Conservation (phyloP, 2,329 filamentous ascomycete genomes). For the Nemania bipapillata region DNA sequence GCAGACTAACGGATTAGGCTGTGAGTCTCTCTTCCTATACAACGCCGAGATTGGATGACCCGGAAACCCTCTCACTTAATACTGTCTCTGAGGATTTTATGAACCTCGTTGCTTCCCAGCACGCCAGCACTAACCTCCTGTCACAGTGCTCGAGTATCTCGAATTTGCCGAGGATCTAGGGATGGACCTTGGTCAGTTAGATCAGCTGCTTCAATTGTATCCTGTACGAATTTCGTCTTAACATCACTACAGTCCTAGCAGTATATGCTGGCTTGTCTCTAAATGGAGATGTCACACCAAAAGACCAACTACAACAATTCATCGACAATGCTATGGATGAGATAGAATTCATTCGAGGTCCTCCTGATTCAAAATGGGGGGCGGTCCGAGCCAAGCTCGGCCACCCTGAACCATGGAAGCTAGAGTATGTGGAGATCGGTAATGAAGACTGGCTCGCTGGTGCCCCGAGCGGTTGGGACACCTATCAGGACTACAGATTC, state of each 20-base stretch:
- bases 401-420: constrained; percentile 68
- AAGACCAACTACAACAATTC: constrained; percentile 64
- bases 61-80: background rate
- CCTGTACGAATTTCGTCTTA: background rate
- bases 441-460: constrained; percentile 73
- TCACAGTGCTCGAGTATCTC: constrained; percentile 66
- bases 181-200: constrained; percentile 60
- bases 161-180: constrained; percentile 69
- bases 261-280: constrained; percentile 69
- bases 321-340: constrained; percentile 71
- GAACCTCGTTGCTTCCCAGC: background rate
- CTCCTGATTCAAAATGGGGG: constrained; percentile 65
- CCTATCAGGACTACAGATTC: constrained; percentile 67
- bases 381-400: constrained; percentile 67
- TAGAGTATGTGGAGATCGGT: constrained; percentile 72
- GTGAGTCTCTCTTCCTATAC: constrained; percentile 10
- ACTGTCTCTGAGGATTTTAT: background rate
- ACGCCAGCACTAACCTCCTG: background rate
- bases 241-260: constrained; percentile 58
- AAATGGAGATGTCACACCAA: constrained; percentile 62
- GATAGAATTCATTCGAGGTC: constrained; percentile 71
- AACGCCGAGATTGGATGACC: background rate
- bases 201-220: background rate
- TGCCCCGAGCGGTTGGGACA: constrained; percentile 58
- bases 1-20: constrained; percentile 70